Evolutionary conservation across 345 rosid species (phyloP), one percentile per base, ranked within the genome.

Genomic region (Laguncularia racemosa): DNA sequence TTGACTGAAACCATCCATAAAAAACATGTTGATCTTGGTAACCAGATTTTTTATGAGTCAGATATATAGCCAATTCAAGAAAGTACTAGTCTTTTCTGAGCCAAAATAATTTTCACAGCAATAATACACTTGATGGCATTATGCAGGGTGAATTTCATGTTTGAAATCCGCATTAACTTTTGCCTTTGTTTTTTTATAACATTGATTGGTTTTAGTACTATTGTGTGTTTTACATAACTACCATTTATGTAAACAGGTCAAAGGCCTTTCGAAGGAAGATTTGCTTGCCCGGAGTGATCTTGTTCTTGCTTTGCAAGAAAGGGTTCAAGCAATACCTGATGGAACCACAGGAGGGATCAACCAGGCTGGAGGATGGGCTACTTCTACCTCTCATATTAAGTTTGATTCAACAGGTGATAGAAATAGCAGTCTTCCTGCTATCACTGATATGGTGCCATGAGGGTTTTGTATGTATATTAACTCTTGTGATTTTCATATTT

Each of bases 191-290:
- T 23, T 33, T 33, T 8, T 33, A 33, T 4, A 33, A 33, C 10
- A 33, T 33, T 7, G 40, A 33, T 33, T 33, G 6, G 40, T 1
- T 33, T 33, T 33, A 9, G 40, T 33, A 9, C 9, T 33, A 33
- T 33, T 33, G 28, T 33, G 9, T 47, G 28, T 47, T 47, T 47
- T 14, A 4, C n/a, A 12, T 51, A 6, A 19, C 18, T 20, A 43
- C 16, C 14, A 3, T 16, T n/a, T 43, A 13, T 56, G 12, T 33
- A 12, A 14, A 20, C 44, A 88, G 96, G 84, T 83, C 20, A 92
- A 84, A 78, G 89, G 96, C 58, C 76, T 83, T 46, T 72, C 95
- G 1, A 78, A 74, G 60, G 84, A 86, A 58, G 96, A 83, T 21
- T 73, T 71, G 66, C 71, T 76, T 44, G 63, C 79, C 13, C 87